Evolutionary conservation across 495 filamentous ascomycete species (phyloP).

Genomic region (Podospora comata): DNA sequence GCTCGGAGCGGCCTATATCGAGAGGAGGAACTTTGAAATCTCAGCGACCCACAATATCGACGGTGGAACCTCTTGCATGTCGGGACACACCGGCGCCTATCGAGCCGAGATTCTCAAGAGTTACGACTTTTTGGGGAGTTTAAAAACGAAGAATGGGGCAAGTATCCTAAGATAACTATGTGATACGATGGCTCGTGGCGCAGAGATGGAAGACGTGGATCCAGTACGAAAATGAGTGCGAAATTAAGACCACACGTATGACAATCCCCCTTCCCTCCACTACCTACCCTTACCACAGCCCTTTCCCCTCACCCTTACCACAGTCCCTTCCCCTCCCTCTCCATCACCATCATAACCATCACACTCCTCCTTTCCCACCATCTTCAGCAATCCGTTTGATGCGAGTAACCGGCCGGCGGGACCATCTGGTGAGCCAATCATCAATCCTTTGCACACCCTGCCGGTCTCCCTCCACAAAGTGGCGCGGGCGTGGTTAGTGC

Average conservation of each 20-base stretch:
- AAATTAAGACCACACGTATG: conserved; percentile 74
- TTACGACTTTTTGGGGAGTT: conserved; percentile 69
- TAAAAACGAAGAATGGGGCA: conserved; percentile 68
- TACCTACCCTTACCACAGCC: too few relatives aligned
- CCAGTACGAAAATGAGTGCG: conserved; percentile 69
- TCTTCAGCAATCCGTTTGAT: conserved; percentile 1
- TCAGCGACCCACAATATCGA: conserved; percentile 82
- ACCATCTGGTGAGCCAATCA: conserved; percentile 4
- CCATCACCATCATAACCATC: conserved; percentile 6
- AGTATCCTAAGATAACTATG: conserved; percentile 79
- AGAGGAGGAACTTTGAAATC: conserved; percentile 84
- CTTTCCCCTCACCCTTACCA: background rate
- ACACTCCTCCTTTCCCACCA: conserved; percentile 1
- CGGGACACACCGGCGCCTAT: conserved; percentile 81
- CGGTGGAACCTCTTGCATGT: conserved; percentile 84
- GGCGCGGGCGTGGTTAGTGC: too few relatives aligned
- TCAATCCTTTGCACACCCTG: too few relatives aligned
- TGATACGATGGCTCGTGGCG: conserved; percentile 74
- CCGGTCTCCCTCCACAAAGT: too few relatives aligned
- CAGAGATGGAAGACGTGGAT: conserved; percentile 77
- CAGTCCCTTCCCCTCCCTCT: conserved; percentile 3
- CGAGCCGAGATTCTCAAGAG: conserved; percentile 74
- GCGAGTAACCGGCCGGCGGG: conserved; percentile 2
- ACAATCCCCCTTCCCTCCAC: conserved; percentile 21
- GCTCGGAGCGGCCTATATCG: conserved; percentile 76